Conservation (phyloP, 257 asterid species). For the Solanum pinnatisectum region DNA sequence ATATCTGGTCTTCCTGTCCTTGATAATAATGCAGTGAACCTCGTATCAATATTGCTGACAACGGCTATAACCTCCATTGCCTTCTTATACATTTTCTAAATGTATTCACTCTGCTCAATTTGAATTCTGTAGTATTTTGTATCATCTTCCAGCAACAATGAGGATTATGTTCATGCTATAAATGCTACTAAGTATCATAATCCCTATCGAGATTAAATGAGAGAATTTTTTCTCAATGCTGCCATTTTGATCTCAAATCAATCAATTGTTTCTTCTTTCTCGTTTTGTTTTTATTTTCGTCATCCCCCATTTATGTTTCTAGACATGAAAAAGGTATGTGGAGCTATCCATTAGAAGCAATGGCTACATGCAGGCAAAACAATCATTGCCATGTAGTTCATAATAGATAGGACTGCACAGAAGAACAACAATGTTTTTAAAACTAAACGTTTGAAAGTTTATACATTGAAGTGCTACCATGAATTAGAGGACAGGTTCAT, state of each 20-base stretch:
- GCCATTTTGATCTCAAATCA: not conserved
- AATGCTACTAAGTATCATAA: not conserved
- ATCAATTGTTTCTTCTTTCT: not conserved
- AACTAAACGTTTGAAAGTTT: not conserved
- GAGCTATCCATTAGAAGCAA: not conserved
- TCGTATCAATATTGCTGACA: slow-evolving; percentile 60
- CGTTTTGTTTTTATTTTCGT: not conserved
- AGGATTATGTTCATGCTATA: not conserved
- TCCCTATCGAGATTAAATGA: not conserved
- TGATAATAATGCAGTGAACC: slow-evolving; percentile 84
- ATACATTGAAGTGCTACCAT: not conserved
- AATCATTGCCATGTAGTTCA: not conserved
- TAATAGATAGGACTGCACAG: not conserved
- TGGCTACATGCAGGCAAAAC: not conserved
- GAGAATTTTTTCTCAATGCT: not conserved
- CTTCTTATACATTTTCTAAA: slow-evolving; percentile 56
- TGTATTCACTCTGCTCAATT: not conserved
- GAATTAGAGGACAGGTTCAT: not conserved
- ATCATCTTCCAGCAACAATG: not conserved
- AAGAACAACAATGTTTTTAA: not conserved
- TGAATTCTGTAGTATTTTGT: not conserved
- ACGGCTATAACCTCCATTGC: slow-evolving; percentile 45
- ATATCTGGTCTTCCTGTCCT: slow-evolving; percentile 71
- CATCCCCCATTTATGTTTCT: not conserved
- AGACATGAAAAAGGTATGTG: not conserved